Evolutionary conservation across 1,284 basidiomycete species (phyloP).

Genomic region (Austroboletus rostrupii): DNA sequence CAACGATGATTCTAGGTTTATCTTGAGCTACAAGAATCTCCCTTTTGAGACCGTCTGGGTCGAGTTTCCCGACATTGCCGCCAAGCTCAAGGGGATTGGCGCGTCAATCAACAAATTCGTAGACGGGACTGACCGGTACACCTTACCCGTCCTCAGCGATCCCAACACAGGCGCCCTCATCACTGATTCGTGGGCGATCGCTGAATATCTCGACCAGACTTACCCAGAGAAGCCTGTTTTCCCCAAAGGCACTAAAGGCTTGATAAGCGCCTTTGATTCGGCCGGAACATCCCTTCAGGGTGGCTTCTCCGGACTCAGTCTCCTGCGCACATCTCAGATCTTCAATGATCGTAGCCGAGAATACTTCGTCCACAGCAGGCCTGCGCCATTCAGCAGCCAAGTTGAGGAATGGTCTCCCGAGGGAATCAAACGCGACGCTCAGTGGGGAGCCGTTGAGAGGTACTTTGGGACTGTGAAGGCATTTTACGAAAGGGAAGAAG

Average conservation of each 20-base stretch:
- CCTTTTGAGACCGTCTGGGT: slow-evolving; percentile 29
- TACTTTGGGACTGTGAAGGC: slow-evolving; percentile 8
- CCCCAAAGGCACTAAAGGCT: slow-evolving; percentile 27
- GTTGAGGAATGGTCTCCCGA: slow-evolving; percentile 24
- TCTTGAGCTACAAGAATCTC: slow-evolving; percentile 30
- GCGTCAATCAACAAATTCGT: slow-evolving; percentile 17
- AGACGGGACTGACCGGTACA: slow-evolving; percentile 20
- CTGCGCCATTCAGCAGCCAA: background rate
- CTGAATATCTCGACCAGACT: slow-evolving; percentile 42
- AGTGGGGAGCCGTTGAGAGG: slow-evolving; percentile 19
- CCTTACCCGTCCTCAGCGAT: slow-evolving; percentile 34
- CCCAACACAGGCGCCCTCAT: slow-evolving; percentile 31
- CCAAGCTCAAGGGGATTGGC: slow-evolving; percentile 26
- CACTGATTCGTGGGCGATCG: slow-evolving; percentile 36
- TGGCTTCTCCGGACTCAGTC: slow-evolving; percentile 6
- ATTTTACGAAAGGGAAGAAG: slow-evolving; percentile 17
- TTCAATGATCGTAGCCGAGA: slow-evolving; percentile 21
- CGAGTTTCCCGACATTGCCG: slow-evolving; percentile 29
- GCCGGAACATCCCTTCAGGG: slow-evolving; percentile 6
- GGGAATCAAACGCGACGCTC: slow-evolving; percentile 19
- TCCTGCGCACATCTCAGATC: slow-evolving; percentile 13
- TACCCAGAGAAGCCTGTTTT: slow-evolving; percentile 40
- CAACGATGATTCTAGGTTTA: slow-evolving; percentile 14
- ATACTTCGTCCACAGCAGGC: slow-evolving; percentile 10
- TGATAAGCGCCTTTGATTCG: slow-evolving; percentile 31